Evolutionary conservation across 2,329 filamentous ascomycete genomes (phyloP).

Genomic region (Aspergillus fumigatus): DNA sequence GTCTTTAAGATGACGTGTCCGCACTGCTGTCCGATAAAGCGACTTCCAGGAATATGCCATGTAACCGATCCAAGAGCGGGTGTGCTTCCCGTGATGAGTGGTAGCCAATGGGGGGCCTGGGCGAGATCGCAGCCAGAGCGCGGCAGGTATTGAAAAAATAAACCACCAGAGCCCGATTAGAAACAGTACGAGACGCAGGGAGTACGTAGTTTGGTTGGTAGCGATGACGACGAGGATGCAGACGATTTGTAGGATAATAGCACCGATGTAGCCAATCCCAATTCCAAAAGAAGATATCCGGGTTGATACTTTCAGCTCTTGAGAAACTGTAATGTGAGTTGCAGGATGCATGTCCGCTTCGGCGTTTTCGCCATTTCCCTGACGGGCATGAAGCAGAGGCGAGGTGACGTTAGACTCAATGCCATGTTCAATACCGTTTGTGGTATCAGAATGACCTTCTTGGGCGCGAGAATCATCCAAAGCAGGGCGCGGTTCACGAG

Average conservation of each 20-base stretch:
- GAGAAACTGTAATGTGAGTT: conserved; percentile 39
- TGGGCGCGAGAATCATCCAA: background rate
- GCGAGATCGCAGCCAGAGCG: conserved; percentile 79
- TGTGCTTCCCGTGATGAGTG: conserved; percentile 29
- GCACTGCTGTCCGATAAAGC: conserved; percentile 71
- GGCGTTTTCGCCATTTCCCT: conserved; percentile 3
- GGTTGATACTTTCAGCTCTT: conserved; percentile 76
- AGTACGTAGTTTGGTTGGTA: conserved; percentile 74
- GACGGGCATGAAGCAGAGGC: conserved; percentile 21
- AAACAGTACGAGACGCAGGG: conserved; percentile 80
- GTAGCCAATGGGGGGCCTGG: conserved; percentile 74
- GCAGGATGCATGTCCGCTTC: conserved; percentile 2
- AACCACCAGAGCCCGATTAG: conserved; percentile 91
- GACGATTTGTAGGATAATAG: conserved; percentile 75
- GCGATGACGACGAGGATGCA: conserved; percentile 71
- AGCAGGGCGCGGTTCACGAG: background rate
- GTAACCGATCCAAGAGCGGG: conserved; percentile 63
- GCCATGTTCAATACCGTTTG: background rate
- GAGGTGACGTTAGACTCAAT: conserved; percentile 18
- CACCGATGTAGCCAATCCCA: conserved; percentile 87
- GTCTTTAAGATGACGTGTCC: conserved; percentile 70
- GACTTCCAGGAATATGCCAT: conserved; percentile 81
- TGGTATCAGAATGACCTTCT: conserved; percentile 12
- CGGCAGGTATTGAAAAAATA: conserved; percentile 80
- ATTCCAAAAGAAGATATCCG: conserved; percentile 89